Evolutionary conservation across 257 asterid genomes (phyloP).

Genomic region (Solanum habrochaites): DNA sequence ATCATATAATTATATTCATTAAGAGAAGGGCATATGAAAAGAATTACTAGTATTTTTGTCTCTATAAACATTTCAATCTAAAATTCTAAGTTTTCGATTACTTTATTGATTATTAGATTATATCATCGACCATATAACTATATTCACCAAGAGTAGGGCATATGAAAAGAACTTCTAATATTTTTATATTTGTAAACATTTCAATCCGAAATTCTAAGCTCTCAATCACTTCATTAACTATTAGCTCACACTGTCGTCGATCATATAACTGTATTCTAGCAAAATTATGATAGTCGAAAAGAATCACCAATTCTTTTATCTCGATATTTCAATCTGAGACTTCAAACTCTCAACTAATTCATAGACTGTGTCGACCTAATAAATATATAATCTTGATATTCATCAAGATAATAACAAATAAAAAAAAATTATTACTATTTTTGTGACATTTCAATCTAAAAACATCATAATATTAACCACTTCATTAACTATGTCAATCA

Average conservation of each 20-base stretch:
- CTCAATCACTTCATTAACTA: background rate
- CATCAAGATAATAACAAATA: background rate
- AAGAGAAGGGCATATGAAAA: background rate
- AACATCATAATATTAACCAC: background rate
- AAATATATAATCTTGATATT: no score
- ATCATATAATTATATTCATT: no score
- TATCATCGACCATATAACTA: no score
- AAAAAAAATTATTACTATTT: no score
- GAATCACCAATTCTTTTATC: background rate
- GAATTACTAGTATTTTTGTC: no score
- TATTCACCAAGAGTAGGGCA: fast-evolving
- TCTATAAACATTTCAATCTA: no score
- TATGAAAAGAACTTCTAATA: background rate
- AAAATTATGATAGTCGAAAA: no score
- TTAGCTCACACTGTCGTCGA: fast-evolving
- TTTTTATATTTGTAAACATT: no score
- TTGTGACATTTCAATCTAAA: no score
- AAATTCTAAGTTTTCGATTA: background rate
- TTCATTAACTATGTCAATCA: background rate
- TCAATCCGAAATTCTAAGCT: background rate
- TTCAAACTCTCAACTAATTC: background rate
- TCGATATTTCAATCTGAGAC: no score
- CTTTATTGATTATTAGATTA: no score
- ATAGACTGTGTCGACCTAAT: background rate
- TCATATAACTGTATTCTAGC: background rate